Conservation (phyloP, 192 early-diverging fungal species). For the Backusella luteola region DNA sequence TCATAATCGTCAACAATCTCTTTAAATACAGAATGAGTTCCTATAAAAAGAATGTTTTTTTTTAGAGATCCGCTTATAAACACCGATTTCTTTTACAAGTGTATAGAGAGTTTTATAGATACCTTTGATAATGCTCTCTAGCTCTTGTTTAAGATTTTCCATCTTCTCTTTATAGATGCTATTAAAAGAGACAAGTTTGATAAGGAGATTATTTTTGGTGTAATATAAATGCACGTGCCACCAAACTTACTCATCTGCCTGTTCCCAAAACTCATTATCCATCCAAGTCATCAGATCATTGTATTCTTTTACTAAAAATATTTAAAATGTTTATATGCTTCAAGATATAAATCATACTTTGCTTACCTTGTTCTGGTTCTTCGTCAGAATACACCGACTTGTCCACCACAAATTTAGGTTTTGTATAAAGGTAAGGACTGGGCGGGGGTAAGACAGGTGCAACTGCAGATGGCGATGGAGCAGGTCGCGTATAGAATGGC, state of each 20-base stretch:
- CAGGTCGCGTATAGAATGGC: slow-evolving; percentile 7
- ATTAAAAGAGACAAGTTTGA: neutral
- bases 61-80: slow-evolving; percentile 2
- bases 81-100: neutral
- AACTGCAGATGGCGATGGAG: neutral
- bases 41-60: neutral
- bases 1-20: slow-evolving; percentile 23
- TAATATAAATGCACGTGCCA: neutral
- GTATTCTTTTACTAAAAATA: slow-evolving; percentile 8
- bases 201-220: neutral
- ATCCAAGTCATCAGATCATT: slow-evolving; percentile 24
- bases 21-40: slow-evolving; percentile 25
- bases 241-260: slow-evolving; percentile 22
- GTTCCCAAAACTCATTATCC: slow-evolving; percentile 30
- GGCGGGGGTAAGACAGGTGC: neutral
- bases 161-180: slow-evolving; percentile 34
- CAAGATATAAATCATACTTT: no score
- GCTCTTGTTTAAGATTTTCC: slow-evolving; percentile 21
- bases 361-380: neutral
- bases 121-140: slow-evolving; percentile 32
- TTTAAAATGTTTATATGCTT: neutral
- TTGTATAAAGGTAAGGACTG: neutral
- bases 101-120: neutral
- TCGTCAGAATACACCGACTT: neutral
- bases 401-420: neutral